A percentile compares a stretch with the other conserved stretches of the same genome.
Evolutionary conservation across 73 alveolate genomes (phyloP).

Genomic region (Tetrahymena thermophila): DNA sequence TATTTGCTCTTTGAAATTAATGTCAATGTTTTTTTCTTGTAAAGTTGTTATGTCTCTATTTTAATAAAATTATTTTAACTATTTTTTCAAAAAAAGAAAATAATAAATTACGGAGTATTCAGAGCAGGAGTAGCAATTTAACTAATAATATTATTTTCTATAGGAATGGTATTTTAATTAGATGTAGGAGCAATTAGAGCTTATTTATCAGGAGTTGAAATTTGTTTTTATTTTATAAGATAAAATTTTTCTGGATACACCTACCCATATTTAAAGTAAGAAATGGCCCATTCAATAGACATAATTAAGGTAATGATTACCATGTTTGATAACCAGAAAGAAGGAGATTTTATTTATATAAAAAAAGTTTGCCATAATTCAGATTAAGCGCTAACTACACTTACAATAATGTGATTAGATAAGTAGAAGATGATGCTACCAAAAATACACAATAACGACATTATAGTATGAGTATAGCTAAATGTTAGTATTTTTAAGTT

Average conservation of each 20-base stretch:
- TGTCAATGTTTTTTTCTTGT: not conserved
- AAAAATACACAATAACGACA: not conserved
- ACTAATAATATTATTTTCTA: not conserved
- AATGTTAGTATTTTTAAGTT: not conserved
- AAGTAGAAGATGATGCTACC: not conserved
- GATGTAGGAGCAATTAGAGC: not conserved
- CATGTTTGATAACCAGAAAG: not conserved
- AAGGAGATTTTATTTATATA: not conserved
- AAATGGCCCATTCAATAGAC: not conserved
- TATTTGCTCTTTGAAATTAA: not conserved
- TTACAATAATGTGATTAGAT: not conserved
- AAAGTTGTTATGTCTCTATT: not conserved
- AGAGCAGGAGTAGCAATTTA: not conserved
- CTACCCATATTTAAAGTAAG: not conserved
- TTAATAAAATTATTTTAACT: not conserved
- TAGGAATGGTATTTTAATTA: not conserved
- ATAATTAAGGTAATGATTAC: not conserved
- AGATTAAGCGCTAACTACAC: not conserved
- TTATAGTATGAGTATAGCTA: not conserved
- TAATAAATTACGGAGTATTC: not conserved
- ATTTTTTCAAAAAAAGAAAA: not conserved
- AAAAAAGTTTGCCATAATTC: not conserved
- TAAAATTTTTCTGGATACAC: not conserved
- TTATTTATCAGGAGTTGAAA: not conserved
- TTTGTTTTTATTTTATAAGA: not conserved